Conservation (phyloP, 2,329 filamentous ascomycete genomes). For the Diplodia corticola region DNA sequence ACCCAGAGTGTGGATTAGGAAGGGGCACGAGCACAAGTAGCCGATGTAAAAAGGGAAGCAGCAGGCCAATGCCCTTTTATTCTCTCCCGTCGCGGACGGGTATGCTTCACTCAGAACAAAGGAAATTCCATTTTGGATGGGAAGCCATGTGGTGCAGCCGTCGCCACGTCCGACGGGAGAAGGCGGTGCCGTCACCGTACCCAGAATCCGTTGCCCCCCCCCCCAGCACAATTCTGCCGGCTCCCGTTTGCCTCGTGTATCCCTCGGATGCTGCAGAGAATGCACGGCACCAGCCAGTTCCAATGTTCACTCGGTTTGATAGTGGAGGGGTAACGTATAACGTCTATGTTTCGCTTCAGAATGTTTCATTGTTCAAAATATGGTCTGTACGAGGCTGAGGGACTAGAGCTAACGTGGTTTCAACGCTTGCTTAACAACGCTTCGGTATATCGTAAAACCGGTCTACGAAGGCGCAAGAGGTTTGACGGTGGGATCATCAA, state of each 20-base stretch:
- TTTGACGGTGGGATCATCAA: background rate
- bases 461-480: background rate
- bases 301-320: background rate
- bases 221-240: too few relatives aligned
- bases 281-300: background rate
- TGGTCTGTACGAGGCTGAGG: background rate
- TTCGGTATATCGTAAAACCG: background rate
- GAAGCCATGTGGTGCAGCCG: background rate
- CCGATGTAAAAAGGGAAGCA: background rate
- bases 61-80: background rate
- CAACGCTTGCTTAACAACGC: background rate
- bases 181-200: background rate
- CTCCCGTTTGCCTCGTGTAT: background rate
- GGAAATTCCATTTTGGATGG: slow-evolving; percentile 3
- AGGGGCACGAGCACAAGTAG: background rate
- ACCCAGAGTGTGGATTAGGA: background rate
- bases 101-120: background rate
- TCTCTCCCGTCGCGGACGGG: background rate
- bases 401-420: background rate
- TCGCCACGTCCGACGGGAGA: slow-evolving; percentile 1
- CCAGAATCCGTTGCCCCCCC: background rate
- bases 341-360: background rate
- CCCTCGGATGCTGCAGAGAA: background rate
- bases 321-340: background rate
- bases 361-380: background rate